These are phyloP conservation scores for Neurospora sp. DNA, from an alignment of 495 filamentous ascomycete genomes.

Conservation along the genomic window DNA sequence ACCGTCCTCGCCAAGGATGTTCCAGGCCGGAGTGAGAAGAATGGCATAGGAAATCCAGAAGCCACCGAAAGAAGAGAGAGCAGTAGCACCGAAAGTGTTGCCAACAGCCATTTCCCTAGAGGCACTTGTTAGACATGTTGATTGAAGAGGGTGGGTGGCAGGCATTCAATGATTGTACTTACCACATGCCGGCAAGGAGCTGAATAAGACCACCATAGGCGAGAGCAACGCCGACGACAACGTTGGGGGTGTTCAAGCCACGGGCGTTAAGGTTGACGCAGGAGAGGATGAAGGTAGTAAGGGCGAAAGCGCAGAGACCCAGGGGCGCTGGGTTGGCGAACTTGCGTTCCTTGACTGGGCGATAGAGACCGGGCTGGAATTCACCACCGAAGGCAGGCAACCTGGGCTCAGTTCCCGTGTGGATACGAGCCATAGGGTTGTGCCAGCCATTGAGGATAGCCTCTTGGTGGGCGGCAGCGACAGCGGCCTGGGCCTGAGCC, in stretches of 20 bases:
- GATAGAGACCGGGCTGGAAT: slow-evolving; percentile 91
- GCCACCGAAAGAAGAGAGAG: slow-evolving; percentile 90
- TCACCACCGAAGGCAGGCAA: slow-evolving; percentile 89
- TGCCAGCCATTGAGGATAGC: slow-evolving; percentile 37
- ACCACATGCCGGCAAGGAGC: slow-evolving; percentile 96
- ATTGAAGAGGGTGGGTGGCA: not conserved
- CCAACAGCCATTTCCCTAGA: slow-evolving; percentile 94
- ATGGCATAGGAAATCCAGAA: slow-evolving; percentile 95
- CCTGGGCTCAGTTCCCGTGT: slow-evolving; percentile 46
- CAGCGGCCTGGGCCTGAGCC: not conserved
- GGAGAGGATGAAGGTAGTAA: slow-evolving; percentile 91
- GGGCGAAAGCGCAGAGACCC: slow-evolving; percentile 79
- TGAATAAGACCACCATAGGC: slow-evolving; percentile 87
- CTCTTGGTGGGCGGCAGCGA: slow-evolving; percentile 18
- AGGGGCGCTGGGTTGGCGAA: slow-evolving; percentile 83
- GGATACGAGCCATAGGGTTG: slow-evolving; percentile 63
- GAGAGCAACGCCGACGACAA: slow-evolving; percentile 61
- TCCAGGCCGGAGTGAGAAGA: slow-evolving; percentile 61
- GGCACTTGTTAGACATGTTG: not conserved
- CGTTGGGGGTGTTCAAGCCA: slow-evolving; percentile 48
- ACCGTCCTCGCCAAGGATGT: slow-evolving; percentile 49
- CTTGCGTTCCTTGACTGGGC: slow-evolving; percentile 63
- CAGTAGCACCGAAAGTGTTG: slow-evolving; percentile 96
- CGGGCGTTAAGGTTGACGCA: slow-evolving; percentile 68
- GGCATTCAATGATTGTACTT: slow-evolving; percentile 31